Evolutionary conservation across 23 red algal species (phyloP).

Genomic region (Agarophyton chilense): DNA sequence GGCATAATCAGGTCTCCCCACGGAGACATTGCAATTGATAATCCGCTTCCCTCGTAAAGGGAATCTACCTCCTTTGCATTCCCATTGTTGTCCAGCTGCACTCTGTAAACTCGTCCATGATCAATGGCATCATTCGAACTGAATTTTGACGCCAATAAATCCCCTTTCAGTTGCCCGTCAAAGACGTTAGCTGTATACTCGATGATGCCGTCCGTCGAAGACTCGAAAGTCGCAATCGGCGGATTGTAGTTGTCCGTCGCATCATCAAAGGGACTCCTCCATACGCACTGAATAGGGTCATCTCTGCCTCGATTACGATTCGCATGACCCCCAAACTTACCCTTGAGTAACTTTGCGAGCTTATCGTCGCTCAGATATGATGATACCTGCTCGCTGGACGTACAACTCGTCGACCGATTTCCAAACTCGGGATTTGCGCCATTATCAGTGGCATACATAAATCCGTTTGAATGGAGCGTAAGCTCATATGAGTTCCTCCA

Average conservation of each 20-base stretch:
- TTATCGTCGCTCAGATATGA: slow-evolving; percentile 56
- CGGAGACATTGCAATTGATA: slow-evolving; percentile 56
- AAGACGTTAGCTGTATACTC: slow-evolving; percentile 63
- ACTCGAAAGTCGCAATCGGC: slow-evolving; percentile 54
- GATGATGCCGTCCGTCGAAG: slow-evolving; percentile 68
- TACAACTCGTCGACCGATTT: slow-evolving; percentile 61
- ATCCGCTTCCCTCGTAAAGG: slow-evolving; percentile 50
- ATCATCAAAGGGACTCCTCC: slow-evolving; percentile 34
- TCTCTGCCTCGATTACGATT: slow-evolving; percentile 67
- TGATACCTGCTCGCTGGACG: slow-evolving; percentile 22
- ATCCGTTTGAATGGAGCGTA: slow-evolving; percentile 42
- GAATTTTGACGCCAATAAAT: slow-evolving; percentile 49
- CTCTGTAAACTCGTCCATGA: slow-evolving; percentile 58
- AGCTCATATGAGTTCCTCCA: slow-evolving; percentile 71
- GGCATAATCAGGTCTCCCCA: slow-evolving; percentile 73
- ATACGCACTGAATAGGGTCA: slow-evolving; percentile 54
- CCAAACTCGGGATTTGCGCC: slow-evolving; percentile 74
- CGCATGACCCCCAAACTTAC: slow-evolving; percentile 62
- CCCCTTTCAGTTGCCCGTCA: slow-evolving; percentile 61
- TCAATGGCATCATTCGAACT: slow-evolving; percentile 46
- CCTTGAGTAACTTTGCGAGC: slow-evolving; percentile 45
- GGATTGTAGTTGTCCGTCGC: slow-evolving; percentile 28
- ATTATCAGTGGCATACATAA: slow-evolving; percentile 76
- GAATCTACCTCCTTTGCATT: slow-evolving; percentile 38
- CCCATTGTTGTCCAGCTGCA: slow-evolving; percentile 23